These are phyloP conservation scores for Pelargonium cotyledonis DNA, from an alignment of 441 rosid genomes.

Conservation along the genomic window DNA sequence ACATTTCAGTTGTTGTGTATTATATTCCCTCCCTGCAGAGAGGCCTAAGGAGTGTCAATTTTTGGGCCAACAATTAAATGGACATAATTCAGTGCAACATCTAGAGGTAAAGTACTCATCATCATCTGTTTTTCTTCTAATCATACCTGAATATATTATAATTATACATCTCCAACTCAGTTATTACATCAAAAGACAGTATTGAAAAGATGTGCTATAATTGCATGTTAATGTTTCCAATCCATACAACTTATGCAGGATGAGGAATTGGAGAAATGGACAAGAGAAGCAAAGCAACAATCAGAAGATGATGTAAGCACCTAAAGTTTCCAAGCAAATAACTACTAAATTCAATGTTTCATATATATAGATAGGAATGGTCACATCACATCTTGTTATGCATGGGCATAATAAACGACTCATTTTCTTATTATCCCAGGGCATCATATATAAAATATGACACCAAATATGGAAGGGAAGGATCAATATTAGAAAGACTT, in stretches of 20 bases:
- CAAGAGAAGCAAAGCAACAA: constrained; percentile 32
- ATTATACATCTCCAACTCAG: no score
- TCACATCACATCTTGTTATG: background rate
- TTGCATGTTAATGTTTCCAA: background rate
- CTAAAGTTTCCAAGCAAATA: background rate
- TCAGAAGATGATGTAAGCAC: constrained; percentile 54
- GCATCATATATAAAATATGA: background rate
- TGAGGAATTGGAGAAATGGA: constrained; percentile 30
- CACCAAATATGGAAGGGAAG: no score
- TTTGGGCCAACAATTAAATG: constrained; percentile 12
- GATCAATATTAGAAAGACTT: no score
- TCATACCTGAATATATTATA: no score
- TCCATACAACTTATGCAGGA: constrained; percentile 20
- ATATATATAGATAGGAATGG: background rate
- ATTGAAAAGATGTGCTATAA: background rate
- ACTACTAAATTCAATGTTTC: background rate
- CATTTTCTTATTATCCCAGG: background rate
- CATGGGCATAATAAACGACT: background rate
- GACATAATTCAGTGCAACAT: constrained; percentile 20
- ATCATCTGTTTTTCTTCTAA: background rate
- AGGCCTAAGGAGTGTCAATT: constrained; percentile 19
- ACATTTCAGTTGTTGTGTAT: background rate
- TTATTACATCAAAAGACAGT: background rate
- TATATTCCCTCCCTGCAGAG: constrained; percentile 24
- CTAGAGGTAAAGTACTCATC: constrained; percentile 23